A percentile compares a stretch with the other conserved stretches of the same genome.
phyloP scores from a whole-genome alignment of 352 stramenopile species.

The Poterioochromonas sp. region DNA sequence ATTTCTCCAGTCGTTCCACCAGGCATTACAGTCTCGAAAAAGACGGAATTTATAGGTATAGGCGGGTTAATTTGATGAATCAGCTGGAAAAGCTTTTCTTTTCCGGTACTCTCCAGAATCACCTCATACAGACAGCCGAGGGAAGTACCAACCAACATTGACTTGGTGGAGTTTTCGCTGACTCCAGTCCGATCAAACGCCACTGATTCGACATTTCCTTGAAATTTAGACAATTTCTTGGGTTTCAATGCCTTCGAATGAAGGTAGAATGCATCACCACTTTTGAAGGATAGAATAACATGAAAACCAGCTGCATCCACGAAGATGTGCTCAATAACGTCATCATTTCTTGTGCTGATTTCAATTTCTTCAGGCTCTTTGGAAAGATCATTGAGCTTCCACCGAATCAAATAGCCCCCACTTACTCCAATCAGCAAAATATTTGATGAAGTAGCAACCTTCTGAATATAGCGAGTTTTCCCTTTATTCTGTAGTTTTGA shows the following conservation, averaged over 20 bases:
- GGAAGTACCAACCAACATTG: background rate
- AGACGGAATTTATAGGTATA: background rate
- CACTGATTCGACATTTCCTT: background rate
- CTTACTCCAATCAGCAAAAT: background rate
- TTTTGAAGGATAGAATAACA: background rate
- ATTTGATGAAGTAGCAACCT: background rate
- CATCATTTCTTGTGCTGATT: background rate
- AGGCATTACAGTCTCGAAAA: background rate
- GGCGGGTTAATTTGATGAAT: background rate
- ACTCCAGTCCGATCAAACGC: background rate
- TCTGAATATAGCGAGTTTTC: background rate
- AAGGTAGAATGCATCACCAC: slow-evolving; percentile 6
- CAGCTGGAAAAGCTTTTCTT: slow-evolving; percentile 7
- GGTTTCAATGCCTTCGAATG: background rate
- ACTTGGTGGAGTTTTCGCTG: background rate
- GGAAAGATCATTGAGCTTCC: background rate
- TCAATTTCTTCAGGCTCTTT: slow-evolving; percentile 14
- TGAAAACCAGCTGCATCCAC: background rate
- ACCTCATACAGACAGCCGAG: background rate
- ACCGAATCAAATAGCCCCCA: background rate
- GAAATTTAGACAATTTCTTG: background rate
- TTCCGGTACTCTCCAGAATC: background rate
- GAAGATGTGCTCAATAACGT: slow-evolving; percentile 2
- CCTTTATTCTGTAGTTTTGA: background rate
- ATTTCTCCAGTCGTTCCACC: background rate